Evolutionary conservation across 164 flowering plant species (phyloP), one percentile per base, ranked within the genome.

Genomic region (Euptelea pleiosperma): DNA sequence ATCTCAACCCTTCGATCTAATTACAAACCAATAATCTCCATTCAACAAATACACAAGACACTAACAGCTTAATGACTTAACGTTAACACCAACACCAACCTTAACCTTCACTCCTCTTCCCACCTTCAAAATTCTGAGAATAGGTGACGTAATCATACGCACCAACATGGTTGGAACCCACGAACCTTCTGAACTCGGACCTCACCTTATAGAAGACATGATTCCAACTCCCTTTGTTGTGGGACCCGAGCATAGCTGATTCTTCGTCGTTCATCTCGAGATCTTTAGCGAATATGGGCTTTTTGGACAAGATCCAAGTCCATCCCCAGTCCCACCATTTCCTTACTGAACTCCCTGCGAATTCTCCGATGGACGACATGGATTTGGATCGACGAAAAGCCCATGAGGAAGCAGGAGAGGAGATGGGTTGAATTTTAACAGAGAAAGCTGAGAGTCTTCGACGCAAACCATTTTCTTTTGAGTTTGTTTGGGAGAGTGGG

Each of bases 261-360:
- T 82, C 95, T 11, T 83, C 86, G 8, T 82, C 89, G 59, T 87
- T 80, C 82, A 87, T 76, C 70, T 92, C 98, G 34, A 92, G 88
- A 80, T 92, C 98, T 52, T 52, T 25, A 12, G 87, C 84, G 58
- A 92, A 89, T 0, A 63, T 40, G 12, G 91, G 87, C 55, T 84
- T 91, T 18, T 77, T 65, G 5, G 96, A 82, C 42, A 81, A 57
- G 67, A 92, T 69, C 98, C 98, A 89, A 44, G 65, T 64, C 82
- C 80, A 82, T 4, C 87, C 79, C 82, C 81, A 73, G 3, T 73
- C 80, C 92, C 95, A 91, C 95, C 98, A 91, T 33, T 64, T 76
- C 57, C 74, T 67, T n/a, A 91, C 41, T 29, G 93, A 85, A 39
- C 34, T 56, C 2, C 82, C 77, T 0, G 91, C 83, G 9, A n/a